Base-by-base conservation (phyloP, 495 filamentous ascomycete species). In the Hypomontagnella submonticulosa region DNA sequence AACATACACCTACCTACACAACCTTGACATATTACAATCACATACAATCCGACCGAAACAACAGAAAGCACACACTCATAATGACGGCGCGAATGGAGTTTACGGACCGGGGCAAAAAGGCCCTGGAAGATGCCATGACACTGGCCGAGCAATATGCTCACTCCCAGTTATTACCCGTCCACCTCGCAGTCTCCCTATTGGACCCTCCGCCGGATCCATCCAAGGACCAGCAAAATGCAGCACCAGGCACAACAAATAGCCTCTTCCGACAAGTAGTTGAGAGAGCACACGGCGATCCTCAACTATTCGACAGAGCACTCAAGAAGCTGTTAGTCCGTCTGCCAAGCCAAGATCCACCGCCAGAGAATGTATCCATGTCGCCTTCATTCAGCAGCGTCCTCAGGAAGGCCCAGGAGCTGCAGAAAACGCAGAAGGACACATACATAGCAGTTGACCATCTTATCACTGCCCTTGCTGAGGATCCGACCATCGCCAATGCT, bases 201-300 rank as follows among this genome's bases (percentile, higher is more conserved):
- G 93, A 97, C 51, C 94, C 94, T 13, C 84, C 84, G 54, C 80
- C 86, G 37, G 92, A 96, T 70, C 88, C 85, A 53, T 89, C 86
- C 30, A 88, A 91, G 75, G 91, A 91, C 68, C 90, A 87, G 71
- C 89, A 88, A 70, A 86, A 86, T 55, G 75, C 77, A 30, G 75
- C 79, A 48, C 84, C 88, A 44, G 83, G 87, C 12, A 85, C 89
- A 44, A 81, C 87, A 3, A 80, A 83, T 64, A 89, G 93, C 2
- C 86, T 98, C 38, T 93, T 98, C 82, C 87, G 89, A 55, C 95
- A 98, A 77, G 94, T 97, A 61, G 83, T 99, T 46, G 93, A 99
- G 70, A 89, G 91, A 46, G 95, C 95, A 43, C 89, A 96, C 74
- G 95, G 95, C 70, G 95, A 99, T 73, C 83, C 91, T 30, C 95